A percentile compares a stretch with the other conserved stretches of the same genome.
Evolutionary conservation across 352 stramenopile species (phyloP).

Genomic region (Ophiocytium majus): DNA sequence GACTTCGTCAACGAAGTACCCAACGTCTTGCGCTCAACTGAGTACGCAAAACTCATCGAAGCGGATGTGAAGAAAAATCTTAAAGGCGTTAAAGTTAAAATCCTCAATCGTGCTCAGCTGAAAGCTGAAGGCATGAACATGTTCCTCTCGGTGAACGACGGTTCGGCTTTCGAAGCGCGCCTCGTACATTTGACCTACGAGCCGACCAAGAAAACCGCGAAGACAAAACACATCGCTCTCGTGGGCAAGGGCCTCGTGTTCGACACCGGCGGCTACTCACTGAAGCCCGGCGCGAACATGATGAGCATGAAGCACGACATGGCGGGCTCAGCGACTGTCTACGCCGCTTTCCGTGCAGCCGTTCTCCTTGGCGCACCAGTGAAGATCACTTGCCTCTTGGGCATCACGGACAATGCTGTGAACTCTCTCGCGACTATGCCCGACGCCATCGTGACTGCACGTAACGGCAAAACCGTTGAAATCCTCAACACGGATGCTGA

Average conservation of each 20-base stretch:
- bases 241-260: conserved; percentile 73
- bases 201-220: not conserved
- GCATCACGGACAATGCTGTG: conserved; percentile 44
- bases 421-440: conserved; percentile 29
- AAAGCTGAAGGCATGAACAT: not conserved
- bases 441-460: conserved; percentile 42
- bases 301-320: conserved; percentile 78
- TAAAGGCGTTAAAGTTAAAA: not conserved
- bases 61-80: conserved; percentile 12
- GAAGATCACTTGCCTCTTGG: conserved; percentile 13
- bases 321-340: conserved; percentile 59
- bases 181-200: conserved; percentile 1
- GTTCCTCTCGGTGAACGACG: not conserved
- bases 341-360: not conserved
- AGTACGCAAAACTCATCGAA: not conserved
- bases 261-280: conserved; percentile 73
- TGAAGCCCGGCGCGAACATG: conserved; percentile 65
- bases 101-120: not conserved
- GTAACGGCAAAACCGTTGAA: conserved; percentile 52
- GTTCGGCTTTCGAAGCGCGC: conserved; percentile 1
- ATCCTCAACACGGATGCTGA: conserved; percentile 59
- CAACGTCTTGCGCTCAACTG: not conserved
- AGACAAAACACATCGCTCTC: conserved; percentile 65
- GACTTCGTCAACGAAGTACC: conserved; percentile 9
- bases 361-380: not conserved